Conservation (phyloP, 208 protist species). For the Trypanosoma platydactyli region DNA sequence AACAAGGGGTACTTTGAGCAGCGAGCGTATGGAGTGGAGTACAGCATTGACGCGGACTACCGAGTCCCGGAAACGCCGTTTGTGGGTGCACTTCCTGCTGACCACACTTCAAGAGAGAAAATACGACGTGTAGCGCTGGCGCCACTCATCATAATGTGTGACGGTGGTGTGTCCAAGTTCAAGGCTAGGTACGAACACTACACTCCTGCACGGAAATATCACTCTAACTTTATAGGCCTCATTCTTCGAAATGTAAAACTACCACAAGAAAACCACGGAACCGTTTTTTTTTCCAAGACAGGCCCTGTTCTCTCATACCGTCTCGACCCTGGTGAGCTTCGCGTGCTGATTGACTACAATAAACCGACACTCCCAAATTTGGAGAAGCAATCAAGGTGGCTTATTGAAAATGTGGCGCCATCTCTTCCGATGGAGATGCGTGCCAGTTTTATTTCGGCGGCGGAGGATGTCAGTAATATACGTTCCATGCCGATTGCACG, state of each 20-base stretch:
- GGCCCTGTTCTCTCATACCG: constrained; percentile 92
- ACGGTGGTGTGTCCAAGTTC: constrained; percentile 93
- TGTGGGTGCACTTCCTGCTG: constrained; percentile 30
- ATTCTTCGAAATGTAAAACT: constrained; percentile 69
- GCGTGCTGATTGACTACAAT: constrained; percentile 88
- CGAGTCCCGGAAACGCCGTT: constrained; percentile 58
- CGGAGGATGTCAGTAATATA: constrained; percentile 54
- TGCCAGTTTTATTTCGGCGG: constrained; percentile 63
- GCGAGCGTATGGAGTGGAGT: constrained; percentile 82
- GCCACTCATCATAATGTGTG: constrained; percentile 91
- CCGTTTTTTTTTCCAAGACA: constrained; percentile 91
- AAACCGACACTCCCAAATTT: constrained; percentile 64
- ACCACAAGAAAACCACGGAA: constrained; percentile 82
- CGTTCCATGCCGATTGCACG: constrained; percentile 82
- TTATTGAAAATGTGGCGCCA: constrained; percentile 78
- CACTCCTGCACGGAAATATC: constrained; percentile 71
- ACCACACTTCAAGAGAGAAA: constrained; percentile 31
- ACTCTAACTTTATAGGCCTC: constrained; percentile 90
- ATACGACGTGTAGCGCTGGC: constrained; percentile 60
- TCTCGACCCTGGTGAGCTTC: constrained; percentile 75
- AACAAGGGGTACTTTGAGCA: constrained; percentile 42
- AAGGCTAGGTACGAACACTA: constrained; percentile 87
- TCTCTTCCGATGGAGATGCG: constrained; percentile 79
- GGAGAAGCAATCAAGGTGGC: constrained; percentile 81
- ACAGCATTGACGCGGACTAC: constrained; percentile 55